Base-by-base conservation (phyloP, 2,329 filamentous ascomycete genomes). In the Mollisiaceae sp. region DNA sequence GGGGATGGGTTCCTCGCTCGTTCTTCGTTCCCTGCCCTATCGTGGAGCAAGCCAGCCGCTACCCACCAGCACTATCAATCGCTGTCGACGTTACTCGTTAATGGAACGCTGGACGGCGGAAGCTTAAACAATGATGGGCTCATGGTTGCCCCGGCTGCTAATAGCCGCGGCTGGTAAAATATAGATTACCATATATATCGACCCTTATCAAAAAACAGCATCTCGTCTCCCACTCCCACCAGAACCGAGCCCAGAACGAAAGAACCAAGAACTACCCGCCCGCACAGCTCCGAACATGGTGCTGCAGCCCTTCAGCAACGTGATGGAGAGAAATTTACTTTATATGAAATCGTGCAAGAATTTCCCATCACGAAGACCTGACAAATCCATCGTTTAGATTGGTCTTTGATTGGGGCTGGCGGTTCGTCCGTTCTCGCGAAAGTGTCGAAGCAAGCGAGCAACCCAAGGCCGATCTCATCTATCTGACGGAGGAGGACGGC, bases 131-230 rank as follows among this genome's bases (percentile, higher is more conserved):
- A 18, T 27, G 45, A 50, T 50, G 45, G 45, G n/a, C 14, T 35
- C 24, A 54, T 15, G 50, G 50, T 54, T 54, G 50, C 14, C 50
- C 50, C 50, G 24, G 24, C 50, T 54, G 47, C 12, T 14, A 52
- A 52, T 52, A 52, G 47, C 47, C 47, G 47, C 47, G 47, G 47
- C 47, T 52, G 50, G 50, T 54, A 54, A 54, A 54, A 54, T 54
- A 54, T 50, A 50, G 18, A 43, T 6, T 6, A 43, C 11, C 41
- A 18, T 18, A 43, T 32, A 41, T 41, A 41, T 41, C 43, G 15
- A 47, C 20, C 43, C 43, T 47, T 47, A 47, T 47, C 43, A 47
- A n/a, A 9, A 5, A 47, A 4, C 4, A n/a, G n/a, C n/a, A n/a
- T n/a, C 43, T 47, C 43, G 8, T 9, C n/a, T 22, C 20, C 22